phyloP scores from a whole-genome alignment of 345 rosid genomes.

The Ceriops tagal region DNA sequence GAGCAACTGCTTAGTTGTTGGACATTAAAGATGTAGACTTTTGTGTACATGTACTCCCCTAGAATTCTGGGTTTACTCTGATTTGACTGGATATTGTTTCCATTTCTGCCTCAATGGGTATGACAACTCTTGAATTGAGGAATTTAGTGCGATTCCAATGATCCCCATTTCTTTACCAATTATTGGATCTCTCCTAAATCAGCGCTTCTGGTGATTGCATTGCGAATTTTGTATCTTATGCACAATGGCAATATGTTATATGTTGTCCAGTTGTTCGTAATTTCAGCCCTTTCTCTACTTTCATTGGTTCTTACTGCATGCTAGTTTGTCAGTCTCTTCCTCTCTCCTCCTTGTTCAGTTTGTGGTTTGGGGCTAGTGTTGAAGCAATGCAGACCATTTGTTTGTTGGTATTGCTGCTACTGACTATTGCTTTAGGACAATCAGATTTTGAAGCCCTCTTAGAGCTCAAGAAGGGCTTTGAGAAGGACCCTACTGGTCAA shows the following conservation, averaged over 20 bases:
- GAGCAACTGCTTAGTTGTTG: background rate
- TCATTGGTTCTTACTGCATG: background rate
- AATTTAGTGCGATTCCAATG: background rate
- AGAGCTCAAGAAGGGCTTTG: constrained; percentile 66
- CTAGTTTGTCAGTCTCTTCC: background rate
- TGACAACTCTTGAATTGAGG: background rate
- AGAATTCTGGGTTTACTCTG: background rate
- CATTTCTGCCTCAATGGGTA: background rate
- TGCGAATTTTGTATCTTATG: background rate
- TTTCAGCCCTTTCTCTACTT: background rate
- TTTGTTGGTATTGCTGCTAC: constrained; percentile 42
- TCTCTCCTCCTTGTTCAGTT: constrained; percentile 1
- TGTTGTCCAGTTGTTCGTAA: background rate
- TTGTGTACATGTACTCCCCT: constrained; percentile 1
- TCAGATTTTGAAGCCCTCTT: constrained; percentile 75
- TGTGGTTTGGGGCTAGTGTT: constrained; percentile 9
- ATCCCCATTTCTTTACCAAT: constrained; percentile 3
- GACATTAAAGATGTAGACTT: constrained; percentile 7
- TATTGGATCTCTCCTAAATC: constrained; percentile 1
- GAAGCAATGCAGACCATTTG: constrained; percentile 58
- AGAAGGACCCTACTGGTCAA: constrained; percentile 53
- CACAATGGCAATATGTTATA: too few species aligned
- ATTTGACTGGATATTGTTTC: background rate
- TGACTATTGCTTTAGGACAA: constrained; percentile 39
- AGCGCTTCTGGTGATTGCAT: background rate